phyloP scores from a whole-genome alignment of 805 yeast species.

The Cyberlindnera euphorbiae region DNA sequence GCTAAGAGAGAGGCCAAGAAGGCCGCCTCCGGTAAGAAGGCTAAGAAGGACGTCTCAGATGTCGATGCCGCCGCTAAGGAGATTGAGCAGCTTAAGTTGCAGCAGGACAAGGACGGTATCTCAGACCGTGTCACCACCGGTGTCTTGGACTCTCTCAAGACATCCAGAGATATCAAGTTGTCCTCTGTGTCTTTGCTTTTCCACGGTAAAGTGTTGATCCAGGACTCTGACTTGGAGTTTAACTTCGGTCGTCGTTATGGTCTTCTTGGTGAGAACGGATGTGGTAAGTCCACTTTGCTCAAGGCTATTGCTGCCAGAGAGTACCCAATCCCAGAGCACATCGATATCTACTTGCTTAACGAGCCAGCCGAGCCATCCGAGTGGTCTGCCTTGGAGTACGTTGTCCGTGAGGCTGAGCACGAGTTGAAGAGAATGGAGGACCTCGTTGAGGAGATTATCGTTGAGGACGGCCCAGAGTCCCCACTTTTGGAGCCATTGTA shows the following conservation, averaged over 20 bases:
- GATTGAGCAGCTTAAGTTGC: conserved; percentile 83
- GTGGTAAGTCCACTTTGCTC: conserved; percentile 95
- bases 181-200: conserved; percentile 86
- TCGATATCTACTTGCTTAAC: conserved; percentile 88
- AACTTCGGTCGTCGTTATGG: conserved; percentile 98
- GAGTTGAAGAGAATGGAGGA: conserved; percentile 90
- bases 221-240: conserved; percentile 87
- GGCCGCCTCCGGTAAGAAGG: conserved; percentile 72
- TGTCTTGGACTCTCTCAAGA: conserved; percentile 81
- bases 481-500: conserved; percentile 80
- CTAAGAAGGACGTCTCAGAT: conserved; percentile 32
- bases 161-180: conserved; percentile 91
- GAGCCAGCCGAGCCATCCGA: conserved; percentile 98
- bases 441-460: conserved; percentile 81
- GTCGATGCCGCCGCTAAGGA: conserved; percentile 61
- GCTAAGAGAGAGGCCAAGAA: conserved; percentile 98
- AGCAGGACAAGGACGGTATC: conserved; percentile 88
- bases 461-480: conserved; percentile 92
- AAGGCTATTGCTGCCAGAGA: conserved; percentile 94
- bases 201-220: conserved; percentile 96
- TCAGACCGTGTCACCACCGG: conserved; percentile 98
- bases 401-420: conserved; percentile 91
- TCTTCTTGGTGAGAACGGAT: conserved; percentile 95
- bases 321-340: conserved; percentile 87
- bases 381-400: conserved; percentile 89